Percentiles rank a stretch among this genome's conserved stretches.
These are phyloP conservation scores for Hypocreales sp. DNA, from an alignment of 2,329 filamentous ascomycete genomes.

Conservation along the genomic window DNA sequence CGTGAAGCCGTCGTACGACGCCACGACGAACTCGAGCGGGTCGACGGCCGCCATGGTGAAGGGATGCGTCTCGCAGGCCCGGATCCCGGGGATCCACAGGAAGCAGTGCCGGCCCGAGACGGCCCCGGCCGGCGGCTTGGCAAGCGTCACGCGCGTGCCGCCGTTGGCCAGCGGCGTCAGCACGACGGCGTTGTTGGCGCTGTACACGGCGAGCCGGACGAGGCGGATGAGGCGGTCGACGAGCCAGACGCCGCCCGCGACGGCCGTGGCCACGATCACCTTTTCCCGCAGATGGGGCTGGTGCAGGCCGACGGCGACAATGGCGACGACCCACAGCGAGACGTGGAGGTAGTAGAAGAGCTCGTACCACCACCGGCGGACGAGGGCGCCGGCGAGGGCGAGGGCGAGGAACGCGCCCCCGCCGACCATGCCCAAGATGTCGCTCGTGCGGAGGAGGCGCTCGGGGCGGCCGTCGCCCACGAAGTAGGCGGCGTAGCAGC, in stretches of 20 bases:
- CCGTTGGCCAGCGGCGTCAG: slow-evolving; percentile 37
- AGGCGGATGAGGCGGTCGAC: slow-evolving; percentile 34
- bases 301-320: slow-evolving; percentile 34
- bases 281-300: slow-evolving; percentile 28
- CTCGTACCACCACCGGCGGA: slow-evolving; percentile 36
- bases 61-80: slow-evolving; percentile 43
- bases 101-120: slow-evolving; percentile 46
- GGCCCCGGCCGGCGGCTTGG: slow-evolving; percentile 29
- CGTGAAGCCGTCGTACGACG: slow-evolving; percentile 44
- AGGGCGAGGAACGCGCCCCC: slow-evolving; percentile 29
- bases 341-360: slow-evolving; percentile 39
- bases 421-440: slow-evolving; percentile 33
- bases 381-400: slow-evolving; percentile 22
- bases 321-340: slow-evolving; percentile 27
- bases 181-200: slow-evolving; percentile 33
- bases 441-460: slow-evolving; percentile 18
- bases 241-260: slow-evolving; percentile 31
- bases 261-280: slow-evolving; percentile 24
- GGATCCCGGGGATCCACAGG: slow-evolving; percentile 45
- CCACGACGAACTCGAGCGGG: slow-evolving; percentile 42
- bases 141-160: slow-evolving; percentile 37
- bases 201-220: slow-evolving; percentile 24
- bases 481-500: slow-evolving; percentile 27
- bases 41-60: slow-evolving; percentile 42
- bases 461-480: slow-evolving; percentile 9